Conservation (phyloP, 805 yeast genomes). For the Saturnispora silvae region DNA sequence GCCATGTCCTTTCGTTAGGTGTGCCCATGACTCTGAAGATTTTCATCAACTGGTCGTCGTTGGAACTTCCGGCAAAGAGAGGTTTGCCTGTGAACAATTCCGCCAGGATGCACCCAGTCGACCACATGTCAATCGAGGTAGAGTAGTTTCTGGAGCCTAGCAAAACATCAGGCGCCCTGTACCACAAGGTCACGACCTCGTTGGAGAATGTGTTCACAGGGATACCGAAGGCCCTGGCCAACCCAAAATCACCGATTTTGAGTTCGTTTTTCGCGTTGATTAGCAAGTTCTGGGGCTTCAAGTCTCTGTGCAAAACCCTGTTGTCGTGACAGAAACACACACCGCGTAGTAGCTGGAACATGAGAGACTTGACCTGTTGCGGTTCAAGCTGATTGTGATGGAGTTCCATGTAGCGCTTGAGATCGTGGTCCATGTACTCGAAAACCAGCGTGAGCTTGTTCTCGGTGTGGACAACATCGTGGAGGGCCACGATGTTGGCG, state of each 20-base stretch:
- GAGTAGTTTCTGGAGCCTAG: conserved; percentile 92
- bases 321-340: conserved; percentile 81
- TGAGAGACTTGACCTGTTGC: conserved; percentile 75
- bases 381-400: conserved; percentile 35
- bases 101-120: conserved; percentile 95
- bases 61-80: conserved; percentile 89
- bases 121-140: conserved; percentile 97
- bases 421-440: conserved; percentile 87
- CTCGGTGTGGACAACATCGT: conserved; percentile 94
- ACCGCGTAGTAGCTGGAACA: conserved; percentile 89
- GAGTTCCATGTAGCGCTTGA: conserved; percentile 76
- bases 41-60: conserved; percentile 87
- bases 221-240: conserved; percentile 95
- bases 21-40: conserved; percentile 94
- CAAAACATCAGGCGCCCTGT: conserved; percentile 93
- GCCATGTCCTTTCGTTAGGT: conserved; percentile 94
- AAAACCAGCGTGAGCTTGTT: conserved; percentile 89
- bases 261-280: conserved; percentile 85
- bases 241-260: conserved; percentile 92
- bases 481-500: conserved; percentile 82
- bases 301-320: conserved; percentile 72
- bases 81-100: conserved; percentile 99
- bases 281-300: conserved; percentile 90
- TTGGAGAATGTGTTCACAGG: conserved; percentile 96
- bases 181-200: conserved; percentile 97